Evolutionary conservation across 176 grass and related monocot genomes (phyloP), one percentile per base, ranked within the genome.

Genomic region (Raddia guianensis): DNA sequence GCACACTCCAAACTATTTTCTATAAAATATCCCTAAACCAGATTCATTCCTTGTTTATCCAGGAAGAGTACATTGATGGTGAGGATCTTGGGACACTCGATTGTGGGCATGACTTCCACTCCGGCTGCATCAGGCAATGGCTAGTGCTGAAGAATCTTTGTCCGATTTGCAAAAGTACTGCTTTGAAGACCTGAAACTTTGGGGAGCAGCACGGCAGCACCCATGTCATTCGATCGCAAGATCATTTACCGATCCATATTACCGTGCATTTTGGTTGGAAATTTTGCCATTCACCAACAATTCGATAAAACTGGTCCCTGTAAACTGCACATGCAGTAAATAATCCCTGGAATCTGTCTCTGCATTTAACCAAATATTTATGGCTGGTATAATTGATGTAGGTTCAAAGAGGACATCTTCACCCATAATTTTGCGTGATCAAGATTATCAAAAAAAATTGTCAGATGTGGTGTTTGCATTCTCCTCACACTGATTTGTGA

Each of bases 41-140:
- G 5, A 2, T 75, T 56, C 2, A 3, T 56, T 65, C 11, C 46
- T 16, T 80, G 8, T 68, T 74, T 82, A 72, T 77, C 15, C 72
- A 89, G 83, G 87, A 89, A 56, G 87, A 89, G 6, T 89, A 86
- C 14, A 78, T 67, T 15, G 87, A 89, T 34, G 87, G 87, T 3
- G 87, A 89, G 9, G 44, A 82, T 60, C 87, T 89, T 3, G 87
- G 87, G 58, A 59, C 66, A 33, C 83, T 89, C 0, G 72, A 89
- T 73, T 89, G 87, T 4, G 87, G 87, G 14, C 87, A 89, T 10
- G 83, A 89, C 34, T 89, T 89, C 59, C 87, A 89, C 27, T 19
- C 73, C 7, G 11, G 72, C 3, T 89, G 87, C 66, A 81, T 89
- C 87, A 89, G 84, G 72, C 87, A 89, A 37, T 89, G 87, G 87